phyloP scores from a whole-genome alignment of 495 filamentous ascomycete species.

The Podospora australis region DNA sequence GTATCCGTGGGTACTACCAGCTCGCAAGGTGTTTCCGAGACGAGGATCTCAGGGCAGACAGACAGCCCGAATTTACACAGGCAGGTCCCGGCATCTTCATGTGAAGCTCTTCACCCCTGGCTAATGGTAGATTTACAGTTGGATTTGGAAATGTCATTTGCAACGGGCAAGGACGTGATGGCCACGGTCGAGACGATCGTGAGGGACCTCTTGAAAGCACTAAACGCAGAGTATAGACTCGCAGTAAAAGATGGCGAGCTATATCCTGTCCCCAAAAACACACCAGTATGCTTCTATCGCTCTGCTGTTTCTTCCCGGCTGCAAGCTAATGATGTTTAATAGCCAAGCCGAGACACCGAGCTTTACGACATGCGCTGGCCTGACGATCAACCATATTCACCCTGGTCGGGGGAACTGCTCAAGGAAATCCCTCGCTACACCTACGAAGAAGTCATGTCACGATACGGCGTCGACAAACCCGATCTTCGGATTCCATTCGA shows the following conservation, averaged over 20 bases:
- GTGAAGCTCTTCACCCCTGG: not conserved
- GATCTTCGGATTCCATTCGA: slow-evolving; percentile 59
- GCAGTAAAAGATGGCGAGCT: slow-evolving; percentile 11
- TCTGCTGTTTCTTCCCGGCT: no score
- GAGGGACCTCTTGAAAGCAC: slow-evolving; percentile 45
- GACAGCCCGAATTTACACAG: slow-evolving; percentile 97
- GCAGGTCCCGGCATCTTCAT: slow-evolving; percentile 32
- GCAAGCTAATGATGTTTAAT: not conserved
- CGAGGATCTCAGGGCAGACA: slow-evolving; percentile 86
- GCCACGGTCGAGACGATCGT: slow-evolving; percentile 58
- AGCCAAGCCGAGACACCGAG: not conserved
- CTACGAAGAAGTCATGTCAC: slow-evolving; percentile 73
- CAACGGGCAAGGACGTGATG: slow-evolving; percentile 69
- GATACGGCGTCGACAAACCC: slow-evolving; percentile 86
- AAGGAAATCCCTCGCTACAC: slow-evolving; percentile 46
- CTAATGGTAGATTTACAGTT: slow-evolving; percentile 46
- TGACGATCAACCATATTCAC: slow-evolving; percentile 12
- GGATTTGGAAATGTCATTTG: slow-evolving; percentile 89
- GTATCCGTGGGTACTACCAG: slow-evolving; percentile 77
- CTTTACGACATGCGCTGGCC: slow-evolving; percentile 7
- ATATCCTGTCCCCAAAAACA: slow-evolving; percentile 21
- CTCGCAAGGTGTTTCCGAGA: slow-evolving; percentile 94
- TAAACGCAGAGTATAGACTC: slow-evolving; percentile 33
- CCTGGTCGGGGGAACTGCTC: no score
- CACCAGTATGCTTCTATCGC: slow-evolving; percentile 10